phyloP scores from a whole-genome alignment of 768 basidiomycete genomes.

The Naganishia onofrii region DNA sequence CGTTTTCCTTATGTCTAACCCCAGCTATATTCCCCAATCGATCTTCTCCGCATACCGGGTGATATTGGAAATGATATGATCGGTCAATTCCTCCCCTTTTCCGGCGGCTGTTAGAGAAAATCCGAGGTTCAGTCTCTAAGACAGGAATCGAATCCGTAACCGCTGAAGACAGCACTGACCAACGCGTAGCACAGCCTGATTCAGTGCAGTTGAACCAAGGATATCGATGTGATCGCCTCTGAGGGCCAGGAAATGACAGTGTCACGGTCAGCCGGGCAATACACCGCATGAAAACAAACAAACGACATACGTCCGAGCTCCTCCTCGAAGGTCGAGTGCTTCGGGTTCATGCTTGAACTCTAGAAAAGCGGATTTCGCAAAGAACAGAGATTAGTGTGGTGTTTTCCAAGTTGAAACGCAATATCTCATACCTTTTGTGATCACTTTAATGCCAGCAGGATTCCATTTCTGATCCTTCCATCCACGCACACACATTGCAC shows the following conservation, averaged over 20 bases:
- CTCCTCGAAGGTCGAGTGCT: slow-evolving; percentile 73
- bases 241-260: background rate
- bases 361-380: background rate
- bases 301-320: slow-evolving; percentile 68
- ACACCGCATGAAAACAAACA: background rate
- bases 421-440: slow-evolving; percentile 55
- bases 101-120: slow-evolving; percentile 60
- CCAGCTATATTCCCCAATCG: slow-evolving; percentile 63
- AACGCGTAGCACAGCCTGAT: slow-evolving; percentile 85
- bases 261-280: background rate
- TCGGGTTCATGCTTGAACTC: slow-evolving; percentile 67
- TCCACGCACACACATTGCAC: slow-evolving; percentile 94
- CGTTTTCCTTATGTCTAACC: background rate
- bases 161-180: slow-evolving; percentile 45
- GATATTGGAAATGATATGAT: slow-evolving; percentile 73
- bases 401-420: background rate
- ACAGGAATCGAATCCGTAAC: background rate
- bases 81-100: slow-evolving; percentile 61
- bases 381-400: background rate
- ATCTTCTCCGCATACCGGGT: slow-evolving; percentile 70
- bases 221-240: slow-evolving; percentile 77
- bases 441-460: slow-evolving; percentile 78
- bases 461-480: slow-evolving; percentile 90
- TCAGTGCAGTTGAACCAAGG: slow-evolving; percentile 71
- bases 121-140: background rate